Evolutionary conservation across 495 filamentous ascomycete species (phyloP), one percentile per base, ranked within the genome.

Genomic region (Aspergillus asperescens): DNA sequence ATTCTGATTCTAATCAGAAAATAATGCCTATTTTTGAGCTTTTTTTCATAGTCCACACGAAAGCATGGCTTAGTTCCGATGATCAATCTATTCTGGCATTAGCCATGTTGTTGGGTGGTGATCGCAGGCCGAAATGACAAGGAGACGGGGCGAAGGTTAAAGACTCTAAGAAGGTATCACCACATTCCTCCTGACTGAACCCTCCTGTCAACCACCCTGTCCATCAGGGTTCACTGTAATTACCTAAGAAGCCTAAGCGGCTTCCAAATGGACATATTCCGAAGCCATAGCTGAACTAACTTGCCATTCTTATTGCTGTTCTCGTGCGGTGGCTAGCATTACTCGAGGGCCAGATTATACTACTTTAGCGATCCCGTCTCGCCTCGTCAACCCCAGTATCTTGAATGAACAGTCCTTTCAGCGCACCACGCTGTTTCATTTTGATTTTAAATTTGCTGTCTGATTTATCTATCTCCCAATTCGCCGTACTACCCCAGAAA

Each of bases 271-370:
- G 45, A 20, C 28, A 38, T 53, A 32, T 29, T 1, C 27, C 16
- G 38, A 22, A 51, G 55, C 42, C 32, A 34, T 53, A 58, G 41
- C 55, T 50, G 50, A 58, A 48, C 49, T 32, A 52, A 23, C 47
- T 18, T 23, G 13, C 12, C 12, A 27, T 31, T 18, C 10, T 20
- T 54, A 27, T 44, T 38, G 16, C 47, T 20, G 18, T 51, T 50
- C 22, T 37, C 34, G 32, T 54, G 15, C 28, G 12, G n/a, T n/a
- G n/a, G n/a, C n/a, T n/a, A n/a, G 40, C 12, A 16, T 25, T 40
- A 13, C 9, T 15, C 22, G 24, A 45, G 24, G 9, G 24, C 25
- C n/a, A 31, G 24, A 29, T 45, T 32, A 32, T 45, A n/a, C n/a
- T n/a, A n/a, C n/a, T 45, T 4, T 42, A 38, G 40, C 27, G 12